Base-by-base conservation (phyloP, 2,329 filamentous ascomycete species). In the Lecanicillium sp. region DNA sequence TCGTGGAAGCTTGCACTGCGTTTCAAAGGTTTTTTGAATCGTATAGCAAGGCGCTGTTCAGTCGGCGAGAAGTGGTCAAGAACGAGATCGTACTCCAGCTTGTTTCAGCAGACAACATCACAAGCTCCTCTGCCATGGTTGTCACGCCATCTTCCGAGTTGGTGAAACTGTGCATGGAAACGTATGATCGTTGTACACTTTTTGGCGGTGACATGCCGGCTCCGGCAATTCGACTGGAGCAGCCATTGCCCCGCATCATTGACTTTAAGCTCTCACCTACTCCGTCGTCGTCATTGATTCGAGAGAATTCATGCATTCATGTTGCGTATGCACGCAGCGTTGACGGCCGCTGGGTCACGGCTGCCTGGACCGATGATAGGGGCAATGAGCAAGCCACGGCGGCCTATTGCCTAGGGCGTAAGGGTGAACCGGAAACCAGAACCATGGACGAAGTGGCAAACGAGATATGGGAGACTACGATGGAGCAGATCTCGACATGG, bases 291-390 rank as follows among this genome's bases (percentile, higher is more conserved):
- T 86, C 88, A 15, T 69, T 91, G 5, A 71, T 93, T 45, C 79
- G 85, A 48, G 87, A 93, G 60, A 88, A 90, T 54, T 86, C 82
- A 1, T 85, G 85, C 58, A 79, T 95, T 24, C 88, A 95, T 61
- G 70, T 94, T 37, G 86, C 84, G 1, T 94, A 94, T 58, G 79
- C 85, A 2, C 76, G 83, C 48, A 90, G 86, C 58, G 72, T 83
- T 10, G 86, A 91, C 61, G 80, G 84, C 17, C 73, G 83, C 8
- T 95, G 89, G 89, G 69, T 93, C 30, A 84, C 83, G 11, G 85
- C 81, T 5, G 84, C 85, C 1, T 94, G 88, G 88, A 87, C 84
- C 1, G 87, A 94, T 60, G 87, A 82, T 55, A 78, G 78, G 21
- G 88, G 88, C 2, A 80, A 78, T 51, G 80, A 86, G 52, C 86